Evolutionary conservation across 805 yeast species (phyloP).

Genomic region (Kazachstania psychrophila): DNA sequence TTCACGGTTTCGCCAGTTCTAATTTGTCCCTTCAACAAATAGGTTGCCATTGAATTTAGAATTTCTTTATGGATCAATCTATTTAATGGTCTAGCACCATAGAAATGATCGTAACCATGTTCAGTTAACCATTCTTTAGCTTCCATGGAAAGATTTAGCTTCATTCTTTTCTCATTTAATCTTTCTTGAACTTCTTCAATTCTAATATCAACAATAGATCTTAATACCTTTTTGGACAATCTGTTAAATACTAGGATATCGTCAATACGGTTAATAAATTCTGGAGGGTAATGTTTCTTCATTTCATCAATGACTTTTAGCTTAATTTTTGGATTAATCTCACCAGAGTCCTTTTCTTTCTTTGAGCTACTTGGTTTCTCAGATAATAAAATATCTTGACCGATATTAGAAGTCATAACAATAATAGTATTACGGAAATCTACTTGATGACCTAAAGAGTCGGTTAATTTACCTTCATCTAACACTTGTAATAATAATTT

Average conservation of each 20-base stretch:
- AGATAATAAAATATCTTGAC: slow-evolving; percentile 75
- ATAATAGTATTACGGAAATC: slow-evolving; percentile 92
- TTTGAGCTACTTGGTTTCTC: slow-evolving; percentile 46
- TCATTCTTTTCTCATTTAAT: slow-evolving; percentile 68
- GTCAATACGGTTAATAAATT: slow-evolving; percentile 87
- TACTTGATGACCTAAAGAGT: slow-evolving; percentile 87
- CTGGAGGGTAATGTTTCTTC: slow-evolving; percentile 78
- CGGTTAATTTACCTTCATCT: slow-evolving; percentile 92
- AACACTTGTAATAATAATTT: slow-evolving; percentile 83
- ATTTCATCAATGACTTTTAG: slow-evolving; percentile 55
- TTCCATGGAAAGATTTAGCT: slow-evolving; percentile 42
- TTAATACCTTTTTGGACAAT: slow-evolving; percentile 63
- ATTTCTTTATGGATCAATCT: slow-evolving; percentile 74
- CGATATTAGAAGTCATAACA: slow-evolving; percentile 94
- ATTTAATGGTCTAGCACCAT: slow-evolving; percentile 95
- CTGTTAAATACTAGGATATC: slow-evolving; percentile 91
- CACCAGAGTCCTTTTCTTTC: slow-evolving; percentile 42
- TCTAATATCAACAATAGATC: slow-evolving; percentile 78
- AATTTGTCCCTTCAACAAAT: slow-evolving; percentile 71
- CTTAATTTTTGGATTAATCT: slow-evolving; percentile 46
- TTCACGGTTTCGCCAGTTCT: slow-evolving; percentile 46
- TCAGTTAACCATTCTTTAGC: slow-evolving; percentile 75
- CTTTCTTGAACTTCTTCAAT: slow-evolving; percentile 73
- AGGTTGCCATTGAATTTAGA: slow-evolving; percentile 81
- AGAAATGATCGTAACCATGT: slow-evolving; percentile 81